Evolutionary conservation across 192 early-diverging fungal species (phyloP).

Genomic region (Entrophospora sp.): DNA sequence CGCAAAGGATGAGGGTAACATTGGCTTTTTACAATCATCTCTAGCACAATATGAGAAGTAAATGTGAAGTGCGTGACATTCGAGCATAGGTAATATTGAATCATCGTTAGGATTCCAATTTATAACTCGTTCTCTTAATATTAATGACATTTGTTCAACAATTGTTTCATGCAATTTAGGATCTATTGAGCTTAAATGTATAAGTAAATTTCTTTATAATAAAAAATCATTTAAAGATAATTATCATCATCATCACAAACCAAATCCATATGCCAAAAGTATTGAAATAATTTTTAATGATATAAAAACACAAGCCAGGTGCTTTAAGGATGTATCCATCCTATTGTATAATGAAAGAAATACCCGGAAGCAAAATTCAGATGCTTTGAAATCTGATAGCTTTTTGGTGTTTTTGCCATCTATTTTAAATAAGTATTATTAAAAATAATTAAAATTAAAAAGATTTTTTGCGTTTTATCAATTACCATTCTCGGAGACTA

Average conservation of each 20-base stretch:
- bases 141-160: neutral
- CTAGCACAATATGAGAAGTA: neutral
- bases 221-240: neutral
- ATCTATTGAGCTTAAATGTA: neutral
- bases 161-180: neutral
- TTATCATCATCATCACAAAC: no score
- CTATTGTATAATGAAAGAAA: neutral
- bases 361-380: neutral
- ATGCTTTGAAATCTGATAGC: neutral
- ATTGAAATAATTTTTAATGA: slow-evolving; percentile 3
- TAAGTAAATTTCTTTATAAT: neutral
- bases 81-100: neutral
- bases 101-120: slow-evolving; percentile 6
- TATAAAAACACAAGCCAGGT: slow-evolving; percentile 3
- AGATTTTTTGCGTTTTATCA: no score
- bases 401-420: slow-evolving; percentile 3
- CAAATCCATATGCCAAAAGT: neutral
- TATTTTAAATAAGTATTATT: neutral
- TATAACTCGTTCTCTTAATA: neutral
- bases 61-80: slow-evolving; percentile 5
- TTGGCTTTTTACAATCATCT: neutral
- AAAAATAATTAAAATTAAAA: no score
- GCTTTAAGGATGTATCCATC: neutral
- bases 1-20: neutral
- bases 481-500: slow-evolving; percentile 7